Percentiles rank a stretch among this genome's conserved stretches.
These are phyloP conservation scores for Fonsecaea pedrosoi DNA, from an alignment of 2,329 filamentous ascomycete genomes.

Conservation along the genomic window DNA sequence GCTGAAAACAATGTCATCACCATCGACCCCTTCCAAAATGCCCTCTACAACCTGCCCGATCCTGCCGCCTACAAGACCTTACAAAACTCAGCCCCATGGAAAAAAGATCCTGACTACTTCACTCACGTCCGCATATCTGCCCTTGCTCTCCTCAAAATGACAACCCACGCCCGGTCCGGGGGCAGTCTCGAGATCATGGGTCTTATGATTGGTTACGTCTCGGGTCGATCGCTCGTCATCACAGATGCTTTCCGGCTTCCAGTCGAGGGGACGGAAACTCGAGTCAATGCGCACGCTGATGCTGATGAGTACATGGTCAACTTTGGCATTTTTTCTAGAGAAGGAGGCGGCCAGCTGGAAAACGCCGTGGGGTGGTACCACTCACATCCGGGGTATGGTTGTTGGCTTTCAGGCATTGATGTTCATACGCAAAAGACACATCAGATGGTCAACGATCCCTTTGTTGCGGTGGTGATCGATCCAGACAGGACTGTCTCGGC, in stretches of 20 bases:
- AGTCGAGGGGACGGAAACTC: slow-evolving; percentile 97
- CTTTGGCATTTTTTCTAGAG: slow-evolving; percentile 77
- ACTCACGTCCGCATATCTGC: slow-evolving; percentile 92
- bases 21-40: slow-evolving; percentile 85
- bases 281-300: slow-evolving; percentile 93
- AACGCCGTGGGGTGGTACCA: slow-evolving; percentile 99
- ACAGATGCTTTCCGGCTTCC: slow-evolving; percentile 93
- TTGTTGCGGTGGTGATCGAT: slow-evolving; percentile 94
- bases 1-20: slow-evolving; percentile 84
- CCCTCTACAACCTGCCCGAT: slow-evolving; percentile 82
- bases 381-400: slow-evolving; percentile 95
- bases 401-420: slow-evolving; percentile 97
- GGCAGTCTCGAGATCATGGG: slow-evolving; percentile 96
- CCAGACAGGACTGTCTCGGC: slow-evolving; percentile 93
- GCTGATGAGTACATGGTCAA: slow-evolving; percentile 97
- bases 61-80: slow-evolving; percentile 70
- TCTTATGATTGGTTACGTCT: slow-evolving; percentile 93
- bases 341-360: slow-evolving; percentile 75
- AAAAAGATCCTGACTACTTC: slow-evolving; percentile 81
- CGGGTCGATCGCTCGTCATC: slow-evolving; percentile 81
- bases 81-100: slow-evolving; percentile 72
- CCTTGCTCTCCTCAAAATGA: slow-evolving; percentile 96
- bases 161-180: slow-evolving; percentile 97
- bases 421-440: slow-evolving; percentile 86
- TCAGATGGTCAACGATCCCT: slow-evolving; percentile 86